Conservation (phyloP, 2,329 filamentous ascomycete species). For the Venturia pyrina region DNA sequence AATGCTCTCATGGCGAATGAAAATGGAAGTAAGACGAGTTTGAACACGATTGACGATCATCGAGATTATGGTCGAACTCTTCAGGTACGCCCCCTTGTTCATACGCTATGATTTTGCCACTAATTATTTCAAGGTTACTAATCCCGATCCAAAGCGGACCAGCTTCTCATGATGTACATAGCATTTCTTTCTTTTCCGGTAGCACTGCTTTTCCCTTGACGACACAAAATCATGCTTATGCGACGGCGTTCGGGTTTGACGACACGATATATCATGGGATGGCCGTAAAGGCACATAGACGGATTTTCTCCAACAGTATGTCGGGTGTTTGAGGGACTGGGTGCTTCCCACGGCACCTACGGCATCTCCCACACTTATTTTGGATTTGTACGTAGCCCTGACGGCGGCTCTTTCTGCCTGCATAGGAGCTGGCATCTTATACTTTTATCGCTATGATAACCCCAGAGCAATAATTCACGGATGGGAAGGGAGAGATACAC, state of each 20-base stretch:
- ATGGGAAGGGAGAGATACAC: background rate
- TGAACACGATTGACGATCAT: constrained; percentile 37
- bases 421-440: background rate
- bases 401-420: background rate
- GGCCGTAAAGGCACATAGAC: background rate
- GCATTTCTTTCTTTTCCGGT: background rate
- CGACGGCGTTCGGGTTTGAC: constrained; percentile 7
- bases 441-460: background rate
- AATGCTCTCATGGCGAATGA: constrained; percentile 35
- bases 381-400: background rate
- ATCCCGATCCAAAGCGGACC: constrained; percentile 7
- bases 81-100: constrained; percentile 29
- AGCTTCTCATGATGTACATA: constrained; percentile 8
- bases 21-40: constrained; percentile 36
- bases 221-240: constrained; percentile 5
- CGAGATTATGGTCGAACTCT: constrained; percentile 37
- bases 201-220: background rate
- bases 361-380: background rate
- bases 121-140: constrained; percentile 10
- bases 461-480: background rate
- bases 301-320: background rate
- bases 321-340: background rate
- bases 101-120: background rate
- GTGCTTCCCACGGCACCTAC: background rate
- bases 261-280: background rate